A percentile compares a stretch with the other conserved stretches of the same genome.
Conservation (phyloP, 2,329 filamentous ascomycete species). For the Penicillium sp. region DNA sequence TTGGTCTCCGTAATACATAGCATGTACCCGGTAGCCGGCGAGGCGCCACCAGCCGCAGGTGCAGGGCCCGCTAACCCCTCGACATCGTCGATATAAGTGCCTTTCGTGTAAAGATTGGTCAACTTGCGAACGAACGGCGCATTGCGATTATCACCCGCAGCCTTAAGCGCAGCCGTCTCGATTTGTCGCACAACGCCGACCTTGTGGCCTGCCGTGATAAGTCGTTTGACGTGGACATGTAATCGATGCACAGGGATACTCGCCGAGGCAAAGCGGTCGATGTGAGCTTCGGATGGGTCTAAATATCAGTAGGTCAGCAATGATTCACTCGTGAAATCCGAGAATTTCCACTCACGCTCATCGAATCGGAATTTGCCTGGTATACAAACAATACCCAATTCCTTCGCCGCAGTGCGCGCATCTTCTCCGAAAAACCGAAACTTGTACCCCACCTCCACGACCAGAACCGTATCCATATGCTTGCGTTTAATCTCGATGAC, state of each 20-base stretch:
- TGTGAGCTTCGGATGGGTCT: slow-evolving; percentile 87
- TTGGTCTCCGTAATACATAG: slow-evolving; percentile 88
- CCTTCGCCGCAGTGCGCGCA: slow-evolving; percentile 83
- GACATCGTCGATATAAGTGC: slow-evolving; percentile 93
- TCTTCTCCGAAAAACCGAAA: slow-evolving; percentile 98
- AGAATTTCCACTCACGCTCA: slow-evolving; percentile 70
- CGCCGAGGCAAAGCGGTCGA: slow-evolving; percentile 90
- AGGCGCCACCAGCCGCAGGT: slow-evolving; percentile 60
- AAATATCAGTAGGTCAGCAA: neutral
- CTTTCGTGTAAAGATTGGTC: slow-evolving; percentile 97
- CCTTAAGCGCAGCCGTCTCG: slow-evolving; percentile 94
- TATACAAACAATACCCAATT: slow-evolving; percentile 93
- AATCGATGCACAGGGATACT: slow-evolving; percentile 92
- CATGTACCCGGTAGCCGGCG: slow-evolving; percentile 77
- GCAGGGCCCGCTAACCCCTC: slow-evolving; percentile 70
- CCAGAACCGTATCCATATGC: slow-evolving; percentile 84
- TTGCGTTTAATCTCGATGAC: slow-evolving; percentile 92
- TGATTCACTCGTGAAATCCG: no score
- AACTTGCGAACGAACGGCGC: slow-evolving; percentile 89
- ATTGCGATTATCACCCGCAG: slow-evolving; percentile 91
- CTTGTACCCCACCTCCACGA: slow-evolving; percentile 97
- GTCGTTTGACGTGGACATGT: slow-evolving; percentile 89
- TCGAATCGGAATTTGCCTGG: slow-evolving; percentile 94
- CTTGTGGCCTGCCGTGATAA: slow-evolving; percentile 91
- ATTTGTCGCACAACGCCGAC: slow-evolving; percentile 93